Evolutionary conservation across 345 rosid species (phyloP).

Genomic region (Gossypium mustelinum): DNA sequence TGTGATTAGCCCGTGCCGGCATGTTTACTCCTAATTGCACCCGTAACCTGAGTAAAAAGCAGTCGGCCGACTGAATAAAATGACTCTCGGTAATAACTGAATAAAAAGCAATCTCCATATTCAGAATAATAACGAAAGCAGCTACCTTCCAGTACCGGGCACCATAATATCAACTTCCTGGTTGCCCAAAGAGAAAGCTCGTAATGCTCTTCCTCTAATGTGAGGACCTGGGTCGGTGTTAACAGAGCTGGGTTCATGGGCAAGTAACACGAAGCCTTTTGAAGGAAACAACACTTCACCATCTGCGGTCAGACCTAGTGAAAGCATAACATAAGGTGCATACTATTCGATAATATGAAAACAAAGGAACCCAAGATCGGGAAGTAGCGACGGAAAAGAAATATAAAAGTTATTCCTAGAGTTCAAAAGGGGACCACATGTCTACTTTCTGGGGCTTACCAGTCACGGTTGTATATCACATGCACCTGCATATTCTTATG

Average conservation of each 20-base stretch:
- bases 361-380: neutral
- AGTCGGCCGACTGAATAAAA: neutral
- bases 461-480: neutral
- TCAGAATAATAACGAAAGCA: conserved; percentile 3
- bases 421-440: neutral
- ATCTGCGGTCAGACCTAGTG: conserved; percentile 37
- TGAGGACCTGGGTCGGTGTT: conserved; percentile 82
- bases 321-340: conserved; percentile 19
- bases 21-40: conserved; percentile 95
- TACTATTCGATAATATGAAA: conserved; percentile 1
- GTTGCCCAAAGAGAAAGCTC: conserved; percentile 64
- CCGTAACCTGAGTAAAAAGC: conserved; percentile 46
- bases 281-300: conserved; percentile 59
- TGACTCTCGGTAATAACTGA: no score
- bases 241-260: conserved; percentile 70
- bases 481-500: neutral
- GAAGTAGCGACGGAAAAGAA: neutral
- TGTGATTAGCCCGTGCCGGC: conserved; percentile 85
- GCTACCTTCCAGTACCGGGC: conserved; percentile 80
- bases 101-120: no score
- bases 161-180: conserved; percentile 79
- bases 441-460: neutral
- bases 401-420: neutral
- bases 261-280: conserved; percentile 57
- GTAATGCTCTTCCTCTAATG: conserved; percentile 70